phyloP scores from a whole-genome alignment of 192 early-diverging fungal genomes.

The Coemansia sp. region DNA sequence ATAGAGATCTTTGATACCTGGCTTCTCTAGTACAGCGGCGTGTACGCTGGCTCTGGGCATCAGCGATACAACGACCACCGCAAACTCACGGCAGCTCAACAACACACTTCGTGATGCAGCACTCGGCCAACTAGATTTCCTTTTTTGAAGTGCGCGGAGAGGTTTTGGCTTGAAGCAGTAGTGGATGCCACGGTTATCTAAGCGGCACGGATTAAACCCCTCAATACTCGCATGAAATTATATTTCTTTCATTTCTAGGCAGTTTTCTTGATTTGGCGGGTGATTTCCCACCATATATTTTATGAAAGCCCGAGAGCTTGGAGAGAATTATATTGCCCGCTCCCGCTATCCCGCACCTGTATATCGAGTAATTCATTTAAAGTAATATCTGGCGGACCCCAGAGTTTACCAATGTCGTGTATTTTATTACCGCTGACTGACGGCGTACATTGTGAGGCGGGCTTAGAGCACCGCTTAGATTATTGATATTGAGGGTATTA shows the following conservation, averaged over 20 bases:
- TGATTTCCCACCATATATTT: not conserved
- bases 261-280: not conserved
- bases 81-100: constrained; percentile 39
- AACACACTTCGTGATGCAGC: constrained; percentile 50
- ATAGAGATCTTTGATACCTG: not conserved
- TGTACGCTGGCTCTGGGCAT: constrained; percentile 45
- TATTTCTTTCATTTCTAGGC: not conserved
- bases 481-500: not conserved
- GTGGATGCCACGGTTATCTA: constrained; percentile 48
- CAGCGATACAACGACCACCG: constrained; percentile 14
- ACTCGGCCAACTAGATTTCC: constrained; percentile 50
- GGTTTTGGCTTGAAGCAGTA: constrained; percentile 51
- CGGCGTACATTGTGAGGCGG: not conserved
- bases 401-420: not conserved
- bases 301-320: not conserved
- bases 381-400: not conserved
- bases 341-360: not conserved
- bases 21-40: constrained; percentile 36
- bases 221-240: not conserved
- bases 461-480: not conserved
- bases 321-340: not conserved
- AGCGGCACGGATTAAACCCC: not conserved
- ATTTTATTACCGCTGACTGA: not conserved
- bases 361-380: not conserved
- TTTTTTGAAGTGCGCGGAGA: constrained; percentile 20